Base-by-base conservation (phyloP, 1,284 basidiomycete species). In the Ganoderma resinaceum region DNA sequence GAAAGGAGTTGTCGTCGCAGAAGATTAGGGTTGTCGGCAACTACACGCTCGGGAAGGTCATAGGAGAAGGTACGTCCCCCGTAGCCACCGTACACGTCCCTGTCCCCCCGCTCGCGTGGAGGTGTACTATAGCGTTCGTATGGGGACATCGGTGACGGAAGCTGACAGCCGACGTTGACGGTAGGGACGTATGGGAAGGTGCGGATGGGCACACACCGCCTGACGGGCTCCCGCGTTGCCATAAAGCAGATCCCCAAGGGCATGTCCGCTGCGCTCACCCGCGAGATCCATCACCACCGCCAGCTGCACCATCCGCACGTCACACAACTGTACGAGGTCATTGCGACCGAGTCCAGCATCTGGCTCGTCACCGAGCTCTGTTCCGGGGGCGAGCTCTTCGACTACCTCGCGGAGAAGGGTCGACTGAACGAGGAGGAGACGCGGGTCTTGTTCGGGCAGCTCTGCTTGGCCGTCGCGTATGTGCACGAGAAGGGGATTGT, bases 301-400 rank as follows among this genome's bases (percentile, higher is more conserved):
- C 91, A 96, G 61, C 88, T 99, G 9, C 97, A 98, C 78, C 97
- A 99, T 77, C 95, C 95, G 0, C 90, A 98, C 78, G 90, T 99
- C 76, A 94, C 96, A 38, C 96, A 98, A 79, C 91, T 99, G 78
- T 98, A 94, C 84, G 98, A 99, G 81, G 95, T 99, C 76, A 95
- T 99, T 76, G 97, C 97, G 16, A 99, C 98, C 0, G 98, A 99
- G 80, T 88, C 89, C 26, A 88, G 89, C 75, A 98, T 99, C 76
- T 99, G 96, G 96, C 95, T 99, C 73, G 94, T 99, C 65, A 95
- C 96, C 18, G 98, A 99, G 78, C 90, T 99, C 42, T 99, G 98
- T 80, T 92, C 91, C 37, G 97, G 97, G 18, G 97, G 97, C 58
- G 97, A 99, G 79, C 87, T 99, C 43, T 99, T 98, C 79, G 97